phyloP scores from a whole-genome alignment of 768 basidiomycete species.

The Chlorophyllum brunneum region DNA sequence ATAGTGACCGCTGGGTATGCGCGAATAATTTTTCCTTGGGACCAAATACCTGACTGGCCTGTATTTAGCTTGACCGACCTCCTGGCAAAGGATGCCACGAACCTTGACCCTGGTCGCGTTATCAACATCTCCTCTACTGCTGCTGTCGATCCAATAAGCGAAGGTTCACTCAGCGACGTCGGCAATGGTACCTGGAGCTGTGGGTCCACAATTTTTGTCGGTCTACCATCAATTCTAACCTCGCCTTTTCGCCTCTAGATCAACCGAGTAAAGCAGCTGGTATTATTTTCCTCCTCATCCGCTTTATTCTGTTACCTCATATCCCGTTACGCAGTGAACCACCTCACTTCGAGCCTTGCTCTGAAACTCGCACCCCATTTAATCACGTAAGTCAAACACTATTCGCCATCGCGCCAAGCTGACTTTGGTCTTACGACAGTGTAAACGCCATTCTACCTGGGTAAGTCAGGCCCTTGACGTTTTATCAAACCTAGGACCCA shows the following conservation, averaged over 20 bases:
- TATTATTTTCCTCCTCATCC: slow-evolving; percentile 15
- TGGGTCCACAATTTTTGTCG: slow-evolving; percentile 35
- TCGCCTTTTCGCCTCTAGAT: slow-evolving; percentile 38
- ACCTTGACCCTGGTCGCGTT: slow-evolving; percentile 65
- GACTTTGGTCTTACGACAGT: slow-evolving; percentile 28
- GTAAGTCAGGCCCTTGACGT: slow-evolving; percentile 28
- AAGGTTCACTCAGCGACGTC: slow-evolving; percentile 44
- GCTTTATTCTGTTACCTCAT: neutral
- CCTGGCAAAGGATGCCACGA: slow-evolving; percentile 61
- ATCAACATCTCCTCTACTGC: slow-evolving; percentile 81
- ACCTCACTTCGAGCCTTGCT: slow-evolving; percentile 71
- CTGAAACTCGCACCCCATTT: slow-evolving; percentile 54
- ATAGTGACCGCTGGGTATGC: slow-evolving; percentile 52
- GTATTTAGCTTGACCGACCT: slow-evolving; percentile 47
- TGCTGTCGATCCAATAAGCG: slow-evolving; percentile 48
- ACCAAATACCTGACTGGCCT: neutral
- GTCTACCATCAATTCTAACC: neutral
- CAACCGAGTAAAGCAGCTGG: slow-evolving; percentile 82
- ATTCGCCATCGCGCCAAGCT: neutral
- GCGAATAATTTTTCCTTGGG: neutral
- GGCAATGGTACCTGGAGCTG: slow-evolving; percentile 78
- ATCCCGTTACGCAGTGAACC: slow-evolving; percentile 49
- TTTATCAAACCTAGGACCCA: neutral
- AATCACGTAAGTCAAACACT: slow-evolving; percentile 54
- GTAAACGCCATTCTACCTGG: slow-evolving; percentile 86